These are phyloP conservation scores for Citrus cavaleriei DNA, from an alignment of 345 rosid species.

Conservation along the genomic window DNA sequence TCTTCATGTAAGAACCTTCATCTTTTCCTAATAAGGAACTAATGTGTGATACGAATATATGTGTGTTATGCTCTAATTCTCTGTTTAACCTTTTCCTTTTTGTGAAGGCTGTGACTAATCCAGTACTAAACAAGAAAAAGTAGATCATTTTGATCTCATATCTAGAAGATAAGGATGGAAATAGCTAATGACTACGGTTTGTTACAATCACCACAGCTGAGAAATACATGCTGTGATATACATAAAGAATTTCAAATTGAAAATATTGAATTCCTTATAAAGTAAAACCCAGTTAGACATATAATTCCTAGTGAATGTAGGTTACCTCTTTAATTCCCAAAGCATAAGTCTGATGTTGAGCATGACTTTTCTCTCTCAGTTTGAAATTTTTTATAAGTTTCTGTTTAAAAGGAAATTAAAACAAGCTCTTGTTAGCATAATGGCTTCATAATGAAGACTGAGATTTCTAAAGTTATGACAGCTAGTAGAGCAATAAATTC, in stretches of 20 bases:
- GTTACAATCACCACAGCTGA: not conserved
- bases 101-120: no score
- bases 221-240: not conserved
- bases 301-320: conserved; percentile 1
- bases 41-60: no score
- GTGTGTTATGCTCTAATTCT: no score
- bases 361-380: conserved; percentile 71
- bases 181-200: not conserved
- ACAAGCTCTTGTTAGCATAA: conserved; percentile 17
- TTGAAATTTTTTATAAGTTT: conserved; percentile 60
- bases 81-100: no score
- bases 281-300: conserved; percentile 3
- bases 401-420: conserved; percentile 36
- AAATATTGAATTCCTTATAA: not conserved
- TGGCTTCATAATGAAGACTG: not conserved
- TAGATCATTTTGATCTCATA: not conserved
- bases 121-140: no score
- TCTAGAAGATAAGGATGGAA: no score
- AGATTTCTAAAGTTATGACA: conserved; percentile 4
- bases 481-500: conserved; percentile 9
- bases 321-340: conserved; percentile 92
- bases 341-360: conserved; percentile 96
- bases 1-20: not conserved
- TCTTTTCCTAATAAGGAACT: not conserved
- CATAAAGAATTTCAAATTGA: not conserved